phyloP scores from a whole-genome alignment of 2,329 filamentous ascomycete species.

The Diaporthe helianthi region DNA sequence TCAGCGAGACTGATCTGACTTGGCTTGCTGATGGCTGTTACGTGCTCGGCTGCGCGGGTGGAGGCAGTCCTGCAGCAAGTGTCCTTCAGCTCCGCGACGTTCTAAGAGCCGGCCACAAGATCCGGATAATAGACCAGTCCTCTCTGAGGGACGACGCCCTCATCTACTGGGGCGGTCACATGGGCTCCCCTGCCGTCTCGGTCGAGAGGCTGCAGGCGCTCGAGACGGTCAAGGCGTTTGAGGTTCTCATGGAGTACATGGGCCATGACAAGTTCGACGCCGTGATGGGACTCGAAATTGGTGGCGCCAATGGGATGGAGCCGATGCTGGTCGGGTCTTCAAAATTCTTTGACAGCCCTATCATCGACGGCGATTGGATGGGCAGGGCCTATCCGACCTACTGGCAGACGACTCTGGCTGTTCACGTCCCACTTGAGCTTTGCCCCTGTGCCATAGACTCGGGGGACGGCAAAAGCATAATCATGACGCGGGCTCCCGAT shows the following conservation, averaged over 20 bases:
- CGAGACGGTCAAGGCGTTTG: conserved; percentile 47
- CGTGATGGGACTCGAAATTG: conserved; percentile 60
- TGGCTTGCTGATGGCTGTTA: conserved; percentile 55
- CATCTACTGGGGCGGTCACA: conserved; percentile 53
- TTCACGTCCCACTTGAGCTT: conserved; percentile 48
- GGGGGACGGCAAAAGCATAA: conserved; percentile 51
- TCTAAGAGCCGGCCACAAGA: conserved; percentile 48
- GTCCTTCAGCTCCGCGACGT: conserved; percentile 49
- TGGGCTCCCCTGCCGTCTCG: conserved; percentile 51
- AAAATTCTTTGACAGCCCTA: conserved; percentile 44
- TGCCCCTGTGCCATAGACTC: conserved; percentile 54
- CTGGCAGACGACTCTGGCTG: conserved; percentile 47
- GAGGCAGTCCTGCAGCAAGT: conserved; percentile 48
- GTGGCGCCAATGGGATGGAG: conserved; percentile 59
- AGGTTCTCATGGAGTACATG: conserved; percentile 46
- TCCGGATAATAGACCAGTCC: conserved; percentile 48
- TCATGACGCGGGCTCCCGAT: conserved; percentile 50
- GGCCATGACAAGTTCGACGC: conserved; percentile 42
- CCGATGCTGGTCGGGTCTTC: conserved; percentile 48
- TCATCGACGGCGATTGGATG: conserved; percentile 43
- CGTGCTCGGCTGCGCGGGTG: conserved; percentile 55
- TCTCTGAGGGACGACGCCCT: conserved; percentile 51
- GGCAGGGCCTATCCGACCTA: conserved; percentile 42
- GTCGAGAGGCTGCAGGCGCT: conserved; percentile 51
- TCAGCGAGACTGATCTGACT: conserved; percentile 53